Conservation (phyloP, 768 basidiomycete species). For the Phanerodontia chrysosporium region DNA sequence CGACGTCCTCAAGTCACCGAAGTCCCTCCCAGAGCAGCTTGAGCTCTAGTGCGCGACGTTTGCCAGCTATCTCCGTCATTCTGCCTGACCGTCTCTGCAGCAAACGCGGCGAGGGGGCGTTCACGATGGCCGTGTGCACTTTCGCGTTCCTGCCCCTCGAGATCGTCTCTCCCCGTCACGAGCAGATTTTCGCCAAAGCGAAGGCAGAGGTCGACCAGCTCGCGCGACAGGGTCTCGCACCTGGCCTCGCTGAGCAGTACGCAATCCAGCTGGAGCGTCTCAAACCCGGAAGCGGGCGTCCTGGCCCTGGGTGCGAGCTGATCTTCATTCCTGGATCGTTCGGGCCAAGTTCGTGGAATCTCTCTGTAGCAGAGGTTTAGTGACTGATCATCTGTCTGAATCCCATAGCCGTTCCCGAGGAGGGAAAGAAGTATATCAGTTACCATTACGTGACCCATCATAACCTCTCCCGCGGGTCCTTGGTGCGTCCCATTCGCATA, state of each 20-base stretch:
- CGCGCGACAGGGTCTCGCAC: background rate
- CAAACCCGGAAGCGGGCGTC: constrained; percentile 9
- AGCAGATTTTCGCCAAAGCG: constrained; percentile 1
- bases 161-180: background rate
- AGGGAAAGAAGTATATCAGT: too few relatives aligned
- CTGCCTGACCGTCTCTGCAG: too few relatives aligned
- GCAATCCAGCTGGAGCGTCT: constrained; percentile 8
- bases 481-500: too few relatives aligned
- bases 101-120: constrained; percentile 7
- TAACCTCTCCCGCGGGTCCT: too few relatives aligned
- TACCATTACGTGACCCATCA: too few relatives aligned
- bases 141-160: constrained; percentile 5
- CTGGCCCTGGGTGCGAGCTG: constrained; percentile 14
- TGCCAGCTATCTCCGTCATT: constrained; percentile 2
- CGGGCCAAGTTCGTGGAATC: too few relatives aligned
- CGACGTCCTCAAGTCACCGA: background rate
- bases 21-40: background rate
- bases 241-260: constrained; percentile 10
- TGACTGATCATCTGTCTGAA: too few relatives aligned
- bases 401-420: too few relatives aligned
- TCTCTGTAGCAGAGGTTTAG: too few relatives aligned
- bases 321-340: background rate
- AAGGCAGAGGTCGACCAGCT: constrained; percentile 5
- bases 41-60: constrained; percentile 13
- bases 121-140: background rate